phyloP scores from a whole-genome alignment of 257 asterid species.

The Solanum paucissectum region DNA sequence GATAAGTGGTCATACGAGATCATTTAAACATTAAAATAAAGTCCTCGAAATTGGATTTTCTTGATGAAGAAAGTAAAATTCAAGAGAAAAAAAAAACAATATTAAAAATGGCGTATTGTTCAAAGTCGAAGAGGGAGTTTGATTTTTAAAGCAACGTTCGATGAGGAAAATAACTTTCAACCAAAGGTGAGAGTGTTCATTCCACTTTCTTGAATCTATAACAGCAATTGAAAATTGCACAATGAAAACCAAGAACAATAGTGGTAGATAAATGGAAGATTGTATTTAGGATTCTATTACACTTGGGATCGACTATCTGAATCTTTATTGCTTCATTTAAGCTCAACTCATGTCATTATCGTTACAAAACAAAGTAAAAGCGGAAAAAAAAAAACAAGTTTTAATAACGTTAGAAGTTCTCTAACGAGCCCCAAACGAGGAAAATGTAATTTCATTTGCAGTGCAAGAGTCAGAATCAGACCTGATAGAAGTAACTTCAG shows the following conservation, averaged over 20 bases:
- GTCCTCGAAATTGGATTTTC: no score
- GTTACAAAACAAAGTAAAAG: slow-evolving; percentile 16
- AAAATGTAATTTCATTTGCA: background rate
- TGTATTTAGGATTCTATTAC: background rate
- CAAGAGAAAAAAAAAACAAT: background rate
- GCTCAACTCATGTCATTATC: slow-evolving; percentile 9
- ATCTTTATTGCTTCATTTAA: background rate
- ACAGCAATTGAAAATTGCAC: background rate
- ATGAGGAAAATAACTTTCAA: background rate
- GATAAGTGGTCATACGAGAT: background rate
- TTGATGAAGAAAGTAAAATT: background rate
- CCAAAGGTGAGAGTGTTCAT: background rate
- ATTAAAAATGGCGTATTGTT: background rate
- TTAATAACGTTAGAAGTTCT: slow-evolving; percentile 7
- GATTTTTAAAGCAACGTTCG: background rate
- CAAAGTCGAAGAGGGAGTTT: background rate
- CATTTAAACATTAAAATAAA: background rate
- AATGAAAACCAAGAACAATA: background rate
- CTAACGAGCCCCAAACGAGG: slow-evolving; percentile 6
- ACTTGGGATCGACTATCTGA: background rate
- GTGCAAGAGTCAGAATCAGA: background rate
- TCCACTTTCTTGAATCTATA: background rate
- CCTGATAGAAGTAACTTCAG: background rate
- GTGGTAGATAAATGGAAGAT: background rate
- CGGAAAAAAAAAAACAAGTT: background rate